Percentiles rank a stretch among this genome's conserved stretches.
These are phyloP conservation scores for Fusarium brevicatenulatum DNA, from an alignment of 2,329 filamentous ascomycete genomes.

Conservation along the genomic window DNA sequence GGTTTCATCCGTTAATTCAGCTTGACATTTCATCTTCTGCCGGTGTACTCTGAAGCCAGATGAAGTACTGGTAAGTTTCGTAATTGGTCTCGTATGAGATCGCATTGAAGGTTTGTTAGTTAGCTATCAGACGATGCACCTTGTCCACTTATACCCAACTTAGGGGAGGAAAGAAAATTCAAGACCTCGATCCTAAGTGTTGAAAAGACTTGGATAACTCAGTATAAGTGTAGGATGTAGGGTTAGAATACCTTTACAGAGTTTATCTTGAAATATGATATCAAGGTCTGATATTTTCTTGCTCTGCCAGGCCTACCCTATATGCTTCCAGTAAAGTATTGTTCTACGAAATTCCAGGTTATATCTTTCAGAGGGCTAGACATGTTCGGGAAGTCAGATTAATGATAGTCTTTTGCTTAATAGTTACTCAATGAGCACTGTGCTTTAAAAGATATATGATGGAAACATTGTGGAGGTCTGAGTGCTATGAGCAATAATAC, in stretches of 20 bases:
- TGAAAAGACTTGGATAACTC: not conserved
- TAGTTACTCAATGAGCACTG: fast-evolving
- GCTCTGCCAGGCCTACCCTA: not conserved
- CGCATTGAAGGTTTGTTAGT: not conserved
- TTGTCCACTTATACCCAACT: not conserved
- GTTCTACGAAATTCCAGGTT: not conserved
- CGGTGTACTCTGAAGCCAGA: not conserved
- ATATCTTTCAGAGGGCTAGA: not conserved
- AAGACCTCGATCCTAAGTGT: not conserved
- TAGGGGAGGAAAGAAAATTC: not conserved
- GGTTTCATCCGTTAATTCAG: not conserved
- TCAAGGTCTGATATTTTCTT: not conserved
- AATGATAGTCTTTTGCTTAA: not conserved
- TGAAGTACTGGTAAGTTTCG: not conserved
- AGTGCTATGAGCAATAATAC: not conserved
- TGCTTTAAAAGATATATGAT: not conserved
- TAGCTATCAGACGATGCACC: not conserved
- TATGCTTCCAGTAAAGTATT: not conserved
- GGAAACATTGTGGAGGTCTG: no score
- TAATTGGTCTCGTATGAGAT: not conserved
- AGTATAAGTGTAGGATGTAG: no score
- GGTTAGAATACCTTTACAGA: not conserved
- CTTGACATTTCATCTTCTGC: not conserved
- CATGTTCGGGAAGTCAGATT: fast-evolving
- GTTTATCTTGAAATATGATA: not conserved